Evolutionary conservation across 768 basidiomycete genomes (phyloP).

Genomic region (Dacryopinax spathularia): DNA sequence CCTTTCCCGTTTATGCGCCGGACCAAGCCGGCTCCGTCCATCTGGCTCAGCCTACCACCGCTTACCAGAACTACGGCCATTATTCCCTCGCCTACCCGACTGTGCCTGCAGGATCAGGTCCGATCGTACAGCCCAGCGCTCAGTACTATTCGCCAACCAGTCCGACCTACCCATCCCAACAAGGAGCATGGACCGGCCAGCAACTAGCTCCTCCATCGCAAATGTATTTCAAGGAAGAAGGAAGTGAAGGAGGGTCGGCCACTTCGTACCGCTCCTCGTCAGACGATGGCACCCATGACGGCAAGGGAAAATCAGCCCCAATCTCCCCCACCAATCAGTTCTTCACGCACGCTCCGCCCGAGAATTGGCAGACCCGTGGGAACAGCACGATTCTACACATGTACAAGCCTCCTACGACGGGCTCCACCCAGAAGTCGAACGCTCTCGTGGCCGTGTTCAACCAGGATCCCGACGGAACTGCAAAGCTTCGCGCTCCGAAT

Average conservation of each 20-base stretch:
- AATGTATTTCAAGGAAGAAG: not conserved
- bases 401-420: not conserved
- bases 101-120: not conserved
- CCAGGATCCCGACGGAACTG: not conserved
- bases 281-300: not conserved
- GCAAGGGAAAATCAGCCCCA: not conserved
- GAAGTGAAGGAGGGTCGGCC: not conserved
- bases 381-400: not conserved
- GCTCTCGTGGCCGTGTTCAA: not conserved
- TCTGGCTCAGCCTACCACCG: not conserved
- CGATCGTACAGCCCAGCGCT: not conserved
- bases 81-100: not conserved
- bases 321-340: not conserved
- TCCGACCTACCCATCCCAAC: not conserved
- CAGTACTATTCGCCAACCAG: not conserved
- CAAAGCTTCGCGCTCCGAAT: not conserved
- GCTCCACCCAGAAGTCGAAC: not conserved
- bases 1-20: not conserved
- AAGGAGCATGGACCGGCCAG: not conserved
- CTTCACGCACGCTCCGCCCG: slow-evolving; percentile 1
- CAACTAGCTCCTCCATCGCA: not conserved
- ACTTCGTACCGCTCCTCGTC: not conserved
- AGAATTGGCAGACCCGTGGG: not conserved
- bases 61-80: not conserved
- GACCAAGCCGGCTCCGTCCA: not conserved